Evolutionary conservation across 306 rosid genomes (phyloP).

Genomic region (Quillaja saponaria): DNA sequence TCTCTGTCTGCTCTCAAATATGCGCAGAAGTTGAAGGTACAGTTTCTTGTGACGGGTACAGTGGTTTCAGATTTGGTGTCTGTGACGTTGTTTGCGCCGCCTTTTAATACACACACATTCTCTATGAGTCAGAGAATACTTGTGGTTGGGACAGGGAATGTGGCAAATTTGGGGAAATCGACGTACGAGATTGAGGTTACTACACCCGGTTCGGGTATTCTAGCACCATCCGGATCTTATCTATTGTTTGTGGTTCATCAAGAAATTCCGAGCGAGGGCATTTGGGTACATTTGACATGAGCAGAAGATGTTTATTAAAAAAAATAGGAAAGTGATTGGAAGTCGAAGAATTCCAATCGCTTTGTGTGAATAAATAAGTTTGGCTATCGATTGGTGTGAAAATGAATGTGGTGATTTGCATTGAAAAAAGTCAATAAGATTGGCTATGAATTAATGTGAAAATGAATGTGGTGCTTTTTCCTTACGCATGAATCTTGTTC

Average conservation of each 20-base stretch:
- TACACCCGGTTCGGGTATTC: conserved; percentile 44
- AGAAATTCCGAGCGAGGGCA: conserved; percentile 66
- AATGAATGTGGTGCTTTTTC: too few relatives aligned
- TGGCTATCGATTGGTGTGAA: too few relatives aligned
- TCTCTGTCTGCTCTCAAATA: conserved; percentile 26
- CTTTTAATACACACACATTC: conserved; percentile 77
- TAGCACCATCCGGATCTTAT: conserved; percentile 76
- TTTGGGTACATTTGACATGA: conserved; percentile 62
- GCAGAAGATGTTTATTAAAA: too few relatives aligned
- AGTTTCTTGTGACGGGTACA: conserved; percentile 15
- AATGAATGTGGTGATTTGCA: too few relatives aligned
- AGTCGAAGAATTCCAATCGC: too few relatives aligned
- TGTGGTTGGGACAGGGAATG: conserved; percentile 32
- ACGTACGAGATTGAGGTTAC: conserved; percentile 41
- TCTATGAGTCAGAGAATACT: conserved; percentile 74
- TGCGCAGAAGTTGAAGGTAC: conserved; percentile 30
- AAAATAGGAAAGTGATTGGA: background rate
- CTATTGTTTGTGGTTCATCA: conserved; percentile 60
- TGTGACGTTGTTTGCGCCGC: conserved; percentile 59
- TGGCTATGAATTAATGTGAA: too few relatives aligned
- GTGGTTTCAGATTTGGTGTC: conserved; percentile 23
- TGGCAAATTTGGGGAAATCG: conserved; percentile 28
- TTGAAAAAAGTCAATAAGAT: too few relatives aligned
- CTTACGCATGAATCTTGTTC: too few relatives aligned
- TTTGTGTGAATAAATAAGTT: too few relatives aligned